Evolutionary conservation across 2,329 filamentous ascomycete genomes (phyloP), one percentile per base, ranked within the genome.

Genomic region (Plenodomus biglobosus): DNA sequence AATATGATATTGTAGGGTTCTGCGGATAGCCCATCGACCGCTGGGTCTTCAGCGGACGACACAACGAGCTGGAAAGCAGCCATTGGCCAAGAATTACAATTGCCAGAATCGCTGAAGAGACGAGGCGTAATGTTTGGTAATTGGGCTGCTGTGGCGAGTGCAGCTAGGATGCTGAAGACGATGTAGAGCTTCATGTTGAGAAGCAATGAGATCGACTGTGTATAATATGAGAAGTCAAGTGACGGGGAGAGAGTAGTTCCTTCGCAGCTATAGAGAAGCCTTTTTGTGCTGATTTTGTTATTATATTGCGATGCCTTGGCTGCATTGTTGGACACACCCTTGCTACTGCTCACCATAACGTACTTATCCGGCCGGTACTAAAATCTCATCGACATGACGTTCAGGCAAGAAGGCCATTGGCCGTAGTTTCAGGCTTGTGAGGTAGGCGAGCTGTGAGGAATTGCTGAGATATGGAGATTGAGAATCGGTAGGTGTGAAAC

Each of bases 1-100:
- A 38, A 51, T 21, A 40, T 24, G 21, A 46, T 40, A 34, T 34
- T 18, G 19, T 38, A 30, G n/a, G 48, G 38, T 32, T 50, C 38
- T 10, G 30, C 34, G 21, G 39, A 38, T 7, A 47, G 35, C 35
- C 38, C 27, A 20, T 52, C 45, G 19, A 48, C 21, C 3, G 41
- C 49, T 8, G 36, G 8, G 41, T 52, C 44, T 16, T 44, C 45
- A 27, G 27, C 24, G 15, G n/a, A 34, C 11, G 24, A 32, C 24
- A 32, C 18, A 15, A 40, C 17, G 43, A 51, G 18, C 16, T 16
- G 18, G 38, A 45, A 24, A 22, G 18, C 8, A 18, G 22, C 32
- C 2, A 21, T 5, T 3, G 47, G 47, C 38, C 42, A 45, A 20
- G 15, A 30, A 16, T 8, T 1, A 21, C 46, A 44, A 20, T 16